Evolutionary conservation across 768 basidiomycete genomes (phyloP).

Genomic region (Termitomyces sp.): DNA sequence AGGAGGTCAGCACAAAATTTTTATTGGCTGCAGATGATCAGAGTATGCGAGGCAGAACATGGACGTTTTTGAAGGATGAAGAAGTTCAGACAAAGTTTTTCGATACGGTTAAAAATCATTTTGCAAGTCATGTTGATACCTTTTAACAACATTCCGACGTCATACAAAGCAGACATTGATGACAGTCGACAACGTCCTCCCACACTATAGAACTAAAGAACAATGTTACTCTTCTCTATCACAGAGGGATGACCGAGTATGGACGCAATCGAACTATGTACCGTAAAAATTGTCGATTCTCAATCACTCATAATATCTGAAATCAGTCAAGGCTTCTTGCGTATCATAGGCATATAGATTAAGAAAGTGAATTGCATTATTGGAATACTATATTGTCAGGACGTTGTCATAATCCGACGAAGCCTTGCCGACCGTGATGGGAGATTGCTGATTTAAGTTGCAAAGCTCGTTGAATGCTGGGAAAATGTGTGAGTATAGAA

Average conservation of each 20-base stretch:
- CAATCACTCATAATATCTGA: constrained; percentile 20
- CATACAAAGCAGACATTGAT: background rate
- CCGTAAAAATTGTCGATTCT: constrained; percentile 2
- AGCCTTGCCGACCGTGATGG: no score
- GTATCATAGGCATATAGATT: no score
- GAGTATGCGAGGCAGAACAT: constrained; percentile 24
- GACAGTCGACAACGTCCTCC: background rate
- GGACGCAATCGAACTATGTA: background rate
- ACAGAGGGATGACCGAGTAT: background rate
- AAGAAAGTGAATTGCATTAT: no score
- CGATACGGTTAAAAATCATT: constrained; percentile 24
- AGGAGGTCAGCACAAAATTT: constrained; percentile 22
- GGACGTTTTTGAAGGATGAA: constrained; percentile 29
- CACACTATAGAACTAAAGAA: background rate
- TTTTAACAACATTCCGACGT: background rate
- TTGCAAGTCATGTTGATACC: constrained; percentile 1
- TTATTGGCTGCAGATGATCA: constrained; percentile 16
- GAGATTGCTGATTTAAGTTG: no score
- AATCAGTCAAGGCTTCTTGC: constrained; percentile 37
- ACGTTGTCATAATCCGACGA: no score
- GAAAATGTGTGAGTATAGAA: no score
- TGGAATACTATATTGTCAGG: no score
- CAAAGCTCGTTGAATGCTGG: no score
- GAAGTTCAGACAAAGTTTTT: constrained; percentile 17
- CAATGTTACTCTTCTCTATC: background rate